Base-by-base conservation (phyloP, 192 early-diverging fungal species). In the Pilaira anomala region DNA sequence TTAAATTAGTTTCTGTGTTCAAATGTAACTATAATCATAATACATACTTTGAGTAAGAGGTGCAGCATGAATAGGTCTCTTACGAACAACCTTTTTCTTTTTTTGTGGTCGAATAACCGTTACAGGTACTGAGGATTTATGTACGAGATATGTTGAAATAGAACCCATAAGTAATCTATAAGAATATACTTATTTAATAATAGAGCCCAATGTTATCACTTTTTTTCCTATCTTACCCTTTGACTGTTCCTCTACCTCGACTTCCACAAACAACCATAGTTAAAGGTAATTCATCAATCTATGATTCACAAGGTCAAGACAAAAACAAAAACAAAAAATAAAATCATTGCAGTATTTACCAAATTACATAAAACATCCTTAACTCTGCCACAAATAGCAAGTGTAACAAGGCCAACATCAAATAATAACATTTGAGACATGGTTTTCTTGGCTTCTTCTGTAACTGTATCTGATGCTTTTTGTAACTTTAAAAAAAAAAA, bases 91-190 rank as follows among this genome's bases (percentile, higher is more conserved):
- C 50, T 72, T 74, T 67, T 74, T 48, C 62, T 76, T 78, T 19
- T 71, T 76, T 8, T 76, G 72, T 24, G 74, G 71, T 19, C 80
- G 66, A 16, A 81, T 75, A 9, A 83, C 80, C 33, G 73, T 73
- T 7, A 83, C 80, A 8, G 80, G 80, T 1, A 76, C 78, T 9
- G 73, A 67, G 13, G 80, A 83, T 26, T 78, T 83, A 65, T 83
- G 80, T 2, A 83, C 77, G 24, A 83, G 66, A 48, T 71, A 83
- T 13, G 76, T 83, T 59, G 76, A 78, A 25, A 79, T 79, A 14
- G 78, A 80, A 55, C 80, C 80, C 41, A 83, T 65, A 22, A 79
- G 19, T n/a, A 83, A 48, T 36, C 78, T 83, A 57, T 18, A 46
- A 26, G 13, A 11, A 48, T 2, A 19, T 6, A 30, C 0, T 25